Base-by-base conservation (phyloP, 2,329 filamentous ascomycete genomes). In the Drechslerella coelobrocha region DNA sequence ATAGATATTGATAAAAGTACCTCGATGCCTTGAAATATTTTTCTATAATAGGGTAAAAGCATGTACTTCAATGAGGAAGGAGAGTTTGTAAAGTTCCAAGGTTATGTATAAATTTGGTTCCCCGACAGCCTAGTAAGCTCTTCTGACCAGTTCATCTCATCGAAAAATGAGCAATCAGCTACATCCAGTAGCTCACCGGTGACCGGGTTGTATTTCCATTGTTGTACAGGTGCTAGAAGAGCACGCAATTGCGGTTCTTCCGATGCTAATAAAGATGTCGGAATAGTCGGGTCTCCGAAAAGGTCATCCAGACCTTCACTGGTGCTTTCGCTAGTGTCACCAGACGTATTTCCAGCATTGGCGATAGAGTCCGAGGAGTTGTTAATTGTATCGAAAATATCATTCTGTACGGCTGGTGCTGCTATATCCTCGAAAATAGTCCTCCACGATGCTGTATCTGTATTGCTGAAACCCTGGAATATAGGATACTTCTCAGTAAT, bases 401-500 rank as follows among this genome's bases (percentile, higher is more conserved):
- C 17, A 21, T 23, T 53, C 23, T 39, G 34, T 24, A 3, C 12
- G 9, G 24, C 1, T 7, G 10, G 12, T 1, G 24, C 53, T 17
- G 27, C 10, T 45, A 56, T 29, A 9, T 56, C 39, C 3, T 31
- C 37, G 53, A 56, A 56, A 7, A 56, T 47, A 45, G 53, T 24
- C 39, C 31, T 56, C 53, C 21, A 56, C 5, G 37, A 29, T 12
- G 37, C 12, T 2, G 17, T 45, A 31, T 56, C 34, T 1, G 9
- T 27, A 4, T 27, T 37, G 14, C 37, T 23, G n/a, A 27, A 12
- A 2, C 29, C 14, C n/a, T 56, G 9, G 14, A 37, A 29, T 17
- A 45, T 43, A 17, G 53, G 53, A 21, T 56, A 56, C 1, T 56
- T 56, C 14, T 56, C 53, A 1, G n/a, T 56, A 7, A 56, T 45